phyloP scores from a whole-genome alignment of 805 yeast species.

The Schizosaccharomyces osmophilus region DNA sequence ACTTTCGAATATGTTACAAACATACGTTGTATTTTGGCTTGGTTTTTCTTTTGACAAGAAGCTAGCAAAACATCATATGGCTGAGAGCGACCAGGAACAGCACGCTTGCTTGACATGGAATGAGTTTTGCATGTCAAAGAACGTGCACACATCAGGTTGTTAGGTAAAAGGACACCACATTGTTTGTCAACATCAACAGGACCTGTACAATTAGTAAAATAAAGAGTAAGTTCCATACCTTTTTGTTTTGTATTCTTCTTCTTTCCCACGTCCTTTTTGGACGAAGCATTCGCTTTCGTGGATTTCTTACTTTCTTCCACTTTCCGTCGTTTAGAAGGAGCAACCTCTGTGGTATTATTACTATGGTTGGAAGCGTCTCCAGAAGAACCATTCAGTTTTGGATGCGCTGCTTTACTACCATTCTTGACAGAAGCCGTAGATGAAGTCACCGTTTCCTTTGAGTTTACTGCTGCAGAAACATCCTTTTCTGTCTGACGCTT shows the following conservation, averaged over 20 bases:
- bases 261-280: background rate
- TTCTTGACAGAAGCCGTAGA: background rate
- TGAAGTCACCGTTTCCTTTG: background rate
- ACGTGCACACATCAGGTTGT: conserved; percentile 89
- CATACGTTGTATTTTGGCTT: conserved; percentile 40
- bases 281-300: background rate
- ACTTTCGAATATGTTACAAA: too few relatives aligned
- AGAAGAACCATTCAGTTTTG: background rate
- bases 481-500: background rate
- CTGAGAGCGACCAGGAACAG: conserved; percentile 79
- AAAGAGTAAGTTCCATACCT: conserved; percentile 11
- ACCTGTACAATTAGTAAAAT: conserved; percentile 15
- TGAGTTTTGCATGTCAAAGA: conserved; percentile 93
- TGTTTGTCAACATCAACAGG: conserved; percentile 82
- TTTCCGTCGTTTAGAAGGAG: background rate
- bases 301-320: background rate
- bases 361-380: background rate
- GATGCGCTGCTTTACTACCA: background rate
- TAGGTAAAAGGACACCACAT: conserved; percentile 85
- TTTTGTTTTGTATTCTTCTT: conserved; percentile 17
- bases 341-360: background rate
- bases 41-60: conserved; percentile 77
- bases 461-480: too few relatives aligned
- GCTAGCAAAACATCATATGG: conserved; percentile 74
- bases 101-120: conserved; percentile 93